Evolutionary conservation across 306 rosid species (phyloP).

Genomic region (Medicago arabica): DNA sequence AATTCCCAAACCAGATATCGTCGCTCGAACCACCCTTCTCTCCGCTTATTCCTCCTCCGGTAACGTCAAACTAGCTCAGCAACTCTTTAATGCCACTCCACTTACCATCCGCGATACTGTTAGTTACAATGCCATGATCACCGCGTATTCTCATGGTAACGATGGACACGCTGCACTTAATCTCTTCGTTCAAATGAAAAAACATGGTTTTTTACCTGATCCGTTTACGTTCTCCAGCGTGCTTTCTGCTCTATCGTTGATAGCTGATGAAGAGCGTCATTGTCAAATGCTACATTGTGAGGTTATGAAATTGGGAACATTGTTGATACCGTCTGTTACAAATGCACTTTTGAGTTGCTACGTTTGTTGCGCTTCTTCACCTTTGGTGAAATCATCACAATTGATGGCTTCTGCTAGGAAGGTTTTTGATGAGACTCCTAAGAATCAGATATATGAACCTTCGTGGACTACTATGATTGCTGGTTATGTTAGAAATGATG

Average conservation of each 20-base stretch:
- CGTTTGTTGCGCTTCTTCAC: constrained; percentile 48
- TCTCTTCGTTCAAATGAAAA: constrained; percentile 49
- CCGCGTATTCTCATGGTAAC: constrained; percentile 44
- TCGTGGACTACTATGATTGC: constrained; percentile 54
- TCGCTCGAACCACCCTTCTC: constrained; percentile 51
- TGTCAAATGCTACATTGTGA: constrained; percentile 55
- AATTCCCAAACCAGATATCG: constrained; percentile 51
- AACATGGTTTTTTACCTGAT: constrained; percentile 44
- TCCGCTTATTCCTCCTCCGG: constrained; percentile 52
- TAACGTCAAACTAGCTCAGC: constrained; percentile 46
- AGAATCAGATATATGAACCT: constrained; percentile 41
- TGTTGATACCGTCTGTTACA: constrained; percentile 38
- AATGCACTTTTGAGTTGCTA: constrained; percentile 47
- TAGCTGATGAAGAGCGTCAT: constrained; percentile 51
- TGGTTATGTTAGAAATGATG: constrained; percentile 55
- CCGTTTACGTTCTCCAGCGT: constrained; percentile 47
- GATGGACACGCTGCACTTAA: constrained; percentile 56
- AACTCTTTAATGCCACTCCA: constrained; percentile 47
- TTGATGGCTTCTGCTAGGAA: constrained; percentile 55
- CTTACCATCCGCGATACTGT: constrained; percentile 47
- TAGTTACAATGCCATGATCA: constrained; percentile 64
- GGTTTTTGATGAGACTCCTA: constrained; percentile 49
- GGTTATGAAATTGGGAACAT: constrained; percentile 42
- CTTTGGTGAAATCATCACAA: constrained; percentile 22
- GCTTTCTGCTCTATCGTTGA: constrained; percentile 38